Evolutionary conservation across 2,329 filamentous ascomycete species (phyloP), one percentile per base, ranked within the genome.

Genomic region (Orbilia quercus): DNA sequence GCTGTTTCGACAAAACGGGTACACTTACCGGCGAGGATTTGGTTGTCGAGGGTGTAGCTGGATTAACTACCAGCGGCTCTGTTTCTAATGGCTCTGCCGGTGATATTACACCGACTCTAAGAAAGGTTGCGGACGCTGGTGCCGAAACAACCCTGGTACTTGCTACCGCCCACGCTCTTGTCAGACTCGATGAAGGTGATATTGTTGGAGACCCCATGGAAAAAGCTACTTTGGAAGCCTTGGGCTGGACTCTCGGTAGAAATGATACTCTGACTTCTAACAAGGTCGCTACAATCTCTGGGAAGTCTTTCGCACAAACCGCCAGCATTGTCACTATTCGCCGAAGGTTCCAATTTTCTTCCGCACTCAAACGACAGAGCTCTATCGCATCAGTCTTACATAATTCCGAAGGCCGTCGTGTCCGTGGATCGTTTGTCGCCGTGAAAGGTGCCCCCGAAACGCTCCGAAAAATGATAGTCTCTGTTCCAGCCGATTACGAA

Each of bases 151-250:
- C 93, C 7, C 84, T 99, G 65, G 95, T 98, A 59, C 87, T 99
- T 60, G 94, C 95, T 44, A 96, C 93, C 11, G 95, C 95, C 1
- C 95, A 99, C 80, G 95, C 95, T 44, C 84, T 99, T 25, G 96
- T 99, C 54, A 97, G 94, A 80, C 86, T 99, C 14, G 95, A 99
- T 76, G 95, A 99, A 80, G 95, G 95, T 18, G 95, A 99, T 11
- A 90, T 98, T 77, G 95, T 99, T 47, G 95, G 95, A 78, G 95
- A 99, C 79, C 95, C 95, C 1, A 99, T 99, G 95, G 95, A 99
- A 80, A 98, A 98, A 82, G 95, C 95, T 47, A 98, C 95, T 1
- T 84, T 99, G 25, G 84, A 86, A 53, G 92, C 94, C 64, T 88
- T 99, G 9, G 93, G 94, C 60, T 99, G 95, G 95, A 89, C 86